Percentiles rank a stretch among this genome's conserved stretches.
Conservation (phyloP, 2,329 filamentous ascomycete genomes). For the Corynespora cassiicola region DNA sequence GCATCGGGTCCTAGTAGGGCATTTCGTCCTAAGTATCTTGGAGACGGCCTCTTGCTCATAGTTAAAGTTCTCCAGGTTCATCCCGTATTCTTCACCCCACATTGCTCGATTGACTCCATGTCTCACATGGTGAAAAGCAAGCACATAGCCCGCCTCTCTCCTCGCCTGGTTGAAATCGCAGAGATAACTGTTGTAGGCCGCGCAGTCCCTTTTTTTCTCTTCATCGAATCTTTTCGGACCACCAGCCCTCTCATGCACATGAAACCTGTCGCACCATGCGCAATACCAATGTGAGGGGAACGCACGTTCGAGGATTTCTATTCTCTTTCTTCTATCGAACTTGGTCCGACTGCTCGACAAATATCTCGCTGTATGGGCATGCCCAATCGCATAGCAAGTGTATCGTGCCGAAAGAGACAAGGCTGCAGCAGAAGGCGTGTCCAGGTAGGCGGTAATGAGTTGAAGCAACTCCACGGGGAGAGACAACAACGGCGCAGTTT, state of each 20-base stretch:
- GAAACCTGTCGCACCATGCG: slow-evolving; percentile 42
- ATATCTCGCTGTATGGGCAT: slow-evolving; percentile 19
- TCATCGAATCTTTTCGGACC: slow-evolving; percentile 11
- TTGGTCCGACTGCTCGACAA: slow-evolving; percentile 20
- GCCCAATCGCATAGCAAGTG: slow-evolving; percentile 37
- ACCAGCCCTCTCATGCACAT: slow-evolving; percentile 13
- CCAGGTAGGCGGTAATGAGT: slow-evolving; percentile 33
- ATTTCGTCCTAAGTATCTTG: slow-evolving; percentile 20
- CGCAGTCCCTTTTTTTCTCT: slow-evolving; percentile 21
- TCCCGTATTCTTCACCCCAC: slow-evolving; percentile 30
- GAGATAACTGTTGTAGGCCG: slow-evolving; percentile 34
- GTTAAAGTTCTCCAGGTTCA: slow-evolving; percentile 23
- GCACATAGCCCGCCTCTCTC: slow-evolving; percentile 21
- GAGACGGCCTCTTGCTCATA: slow-evolving; percentile 13
- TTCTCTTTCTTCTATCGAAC: slow-evolving; percentile 26
- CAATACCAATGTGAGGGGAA: slow-evolving; percentile 42
- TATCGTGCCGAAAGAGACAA: slow-evolving; percentile 34
- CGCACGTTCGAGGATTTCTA: slow-evolving; percentile 39
- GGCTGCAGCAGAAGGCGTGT: slow-evolving; percentile 25
- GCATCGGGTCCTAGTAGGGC: slow-evolving; percentile 11
- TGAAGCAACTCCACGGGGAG: slow-evolving; percentile 41
- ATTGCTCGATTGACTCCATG: slow-evolving; percentile 28
- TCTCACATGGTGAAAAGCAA: slow-evolving; percentile 37
- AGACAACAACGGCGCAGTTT: slow-evolving; percentile 21
- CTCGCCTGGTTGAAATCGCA: slow-evolving; percentile 12